Evolutionary conservation across 352 stramenopile species (phyloP), one percentile per base, ranked within the genome.

Genomic region (Pythium grandisporangium): DNA sequence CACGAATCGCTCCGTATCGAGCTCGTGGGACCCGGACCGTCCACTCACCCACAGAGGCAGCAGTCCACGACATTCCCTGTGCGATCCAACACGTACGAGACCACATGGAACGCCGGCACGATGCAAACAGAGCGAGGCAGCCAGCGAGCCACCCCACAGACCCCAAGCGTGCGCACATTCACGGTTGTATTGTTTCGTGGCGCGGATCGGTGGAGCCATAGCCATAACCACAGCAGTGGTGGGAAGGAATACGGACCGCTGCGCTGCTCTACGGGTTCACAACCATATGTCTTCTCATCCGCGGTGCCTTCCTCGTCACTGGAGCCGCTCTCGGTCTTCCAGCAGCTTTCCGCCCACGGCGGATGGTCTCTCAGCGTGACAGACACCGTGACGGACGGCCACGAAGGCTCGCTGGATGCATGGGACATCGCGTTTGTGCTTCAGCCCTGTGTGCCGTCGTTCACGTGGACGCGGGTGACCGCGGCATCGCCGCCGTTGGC

Each of bases 341-440:
- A 75, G 23, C 61, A 82, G 26, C 47, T 86, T 4, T 58, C 68
- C 6, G 61, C 68, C 1, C 38, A 45, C 6, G 72, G 75, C 1
- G 67, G 71, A 13, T 89, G 75, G 72, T 84, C 72, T 4, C 55
- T 89, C 10, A 61, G 61, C 13, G 24, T 86, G 13, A 45, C 58
- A 6, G 70, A 83, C 37, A 77, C 56, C 16, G 27, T 37, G 2
- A 42, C 44, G 24, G 75, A 84, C 22, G 63, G 63, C 0, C 42
- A 63, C 2, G 44, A 66, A 2, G 75, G 75, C 6, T 59, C 47
- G 1, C 43, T 89, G 8, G 47, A 71, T 35, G 50, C 51, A 1
- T 86, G 72, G 72, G 57, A 78, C 27, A 64, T 84, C 23, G 23
- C 40, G 24, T 84, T 85, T 47, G 65, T 61, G 5, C 32, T 86